These are phyloP conservation scores for Suhomyces choctaworum DNA, from an alignment of 1,139 yeast genomes.

Conservation along the genomic window DNA sequence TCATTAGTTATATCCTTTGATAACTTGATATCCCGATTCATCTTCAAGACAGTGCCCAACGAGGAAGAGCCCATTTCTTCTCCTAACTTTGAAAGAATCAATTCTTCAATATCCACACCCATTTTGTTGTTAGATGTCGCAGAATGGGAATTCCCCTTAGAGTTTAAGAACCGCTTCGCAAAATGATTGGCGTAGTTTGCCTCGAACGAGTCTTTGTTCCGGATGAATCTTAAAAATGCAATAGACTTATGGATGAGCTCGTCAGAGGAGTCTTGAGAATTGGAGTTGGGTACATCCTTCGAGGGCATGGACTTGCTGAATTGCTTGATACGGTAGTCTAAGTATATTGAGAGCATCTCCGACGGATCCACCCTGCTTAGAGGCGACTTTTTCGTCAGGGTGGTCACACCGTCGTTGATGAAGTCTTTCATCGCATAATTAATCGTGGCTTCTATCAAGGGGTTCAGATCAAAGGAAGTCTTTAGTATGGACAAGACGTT, in stretches of 20 bases:
- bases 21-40: constrained; percentile 79
- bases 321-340: constrained; percentile 72
- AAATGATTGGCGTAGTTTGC: constrained; percentile 83
- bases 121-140: constrained; percentile 17
- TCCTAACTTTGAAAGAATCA: constrained; percentile 66
- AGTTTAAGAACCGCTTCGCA: constrained; percentile 75
- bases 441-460: constrained; percentile 53
- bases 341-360: constrained; percentile 71
- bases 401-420: constrained; percentile 43
- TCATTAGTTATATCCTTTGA: constrained; percentile 62
- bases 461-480: constrained; percentile 51
- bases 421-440: constrained; percentile 64
- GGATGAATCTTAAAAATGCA: constrained; percentile 62
- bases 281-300: constrained; percentile 10
- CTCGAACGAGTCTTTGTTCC: constrained; percentile 88
- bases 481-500: constrained; percentile 51
- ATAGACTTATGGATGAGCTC: constrained; percentile 56
- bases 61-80: constrained; percentile 81
- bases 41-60: constrained; percentile 78
- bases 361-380: constrained; percentile 47
- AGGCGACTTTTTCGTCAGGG: constrained; percentile 1
- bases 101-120: constrained; percentile 67
- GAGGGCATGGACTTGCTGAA: constrained; percentile 41
- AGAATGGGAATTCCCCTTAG: constrained; percentile 31
- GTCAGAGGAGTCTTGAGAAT: constrained; percentile 53